Percentiles rank a stretch among this genome's conserved stretches.
Evolutionary conservation across 345 rosid species (phyloP).

Genomic region (Heritiera littoralis): DNA sequence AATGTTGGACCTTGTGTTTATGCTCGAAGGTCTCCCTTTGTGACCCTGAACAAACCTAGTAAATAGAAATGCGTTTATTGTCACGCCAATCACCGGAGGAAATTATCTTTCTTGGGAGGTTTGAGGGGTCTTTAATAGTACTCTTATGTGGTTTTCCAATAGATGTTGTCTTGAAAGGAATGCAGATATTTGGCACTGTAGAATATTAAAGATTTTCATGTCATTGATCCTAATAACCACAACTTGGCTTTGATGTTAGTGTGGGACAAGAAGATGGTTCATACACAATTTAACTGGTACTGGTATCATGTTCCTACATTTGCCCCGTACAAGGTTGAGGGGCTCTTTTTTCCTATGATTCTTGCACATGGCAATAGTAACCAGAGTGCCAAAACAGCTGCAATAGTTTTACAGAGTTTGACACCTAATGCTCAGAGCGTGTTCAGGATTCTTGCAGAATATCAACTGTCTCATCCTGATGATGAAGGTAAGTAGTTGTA

Average conservation of each 20-base stretch:
- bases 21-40: not conserved
- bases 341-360: constrained; percentile 79
- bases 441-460: constrained; percentile 80
- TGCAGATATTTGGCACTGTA: constrained; percentile 4
- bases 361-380: constrained; percentile 66
- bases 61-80: not conserved
- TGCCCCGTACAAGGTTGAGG: constrained; percentile 80
- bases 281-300: constrained; percentile 83
- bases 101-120: not conserved
- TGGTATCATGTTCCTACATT: constrained; percentile 93
- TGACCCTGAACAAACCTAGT: not conserved
- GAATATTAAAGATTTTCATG: not conserved
- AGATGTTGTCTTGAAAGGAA: not conserved
- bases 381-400: constrained; percentile 83
- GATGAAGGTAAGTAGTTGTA: constrained; percentile 63
- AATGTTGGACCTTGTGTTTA: not conserved
- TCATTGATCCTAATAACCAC: not conserved
- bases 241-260: constrained; percentile 40
- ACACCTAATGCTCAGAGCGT: constrained; percentile 94
- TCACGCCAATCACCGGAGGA: not conserved
- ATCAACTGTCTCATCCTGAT: constrained; percentile 77
- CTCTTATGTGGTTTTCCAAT: not conserved
- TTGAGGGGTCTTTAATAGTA: not conserved
- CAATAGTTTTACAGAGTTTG: constrained; percentile 85
- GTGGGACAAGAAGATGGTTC: constrained; percentile 99